Percentiles rank a stretch among this genome's conserved stretches.
phyloP scores from a whole-genome alignment of 2,329 filamentous ascomycete genomes.

The Ophiocordyceps camponoti-rufipedis region DNA sequence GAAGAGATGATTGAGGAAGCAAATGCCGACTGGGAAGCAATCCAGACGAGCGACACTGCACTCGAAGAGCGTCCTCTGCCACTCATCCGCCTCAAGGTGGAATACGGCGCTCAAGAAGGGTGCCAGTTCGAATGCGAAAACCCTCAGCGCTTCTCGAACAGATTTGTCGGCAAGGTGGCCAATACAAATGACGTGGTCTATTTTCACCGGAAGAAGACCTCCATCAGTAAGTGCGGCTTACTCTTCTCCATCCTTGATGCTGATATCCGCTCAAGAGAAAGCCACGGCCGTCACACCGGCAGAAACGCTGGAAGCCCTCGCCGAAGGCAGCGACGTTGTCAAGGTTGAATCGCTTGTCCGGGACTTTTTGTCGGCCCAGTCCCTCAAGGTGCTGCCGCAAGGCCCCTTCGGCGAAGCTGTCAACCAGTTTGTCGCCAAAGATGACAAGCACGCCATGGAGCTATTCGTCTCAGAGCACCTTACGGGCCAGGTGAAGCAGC shows the following conservation, averaged over 20 bases:
- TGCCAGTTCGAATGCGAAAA: slow-evolving; percentile 85
- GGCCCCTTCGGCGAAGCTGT: slow-evolving; percentile 89
- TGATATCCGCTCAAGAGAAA: slow-evolving; percentile 8
- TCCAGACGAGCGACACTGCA: slow-evolving; percentile 49
- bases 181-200: slow-evolving; percentile 89
- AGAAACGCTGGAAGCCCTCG: slow-evolving; percentile 40
- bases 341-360: slow-evolving; percentile 79
- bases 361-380: slow-evolving; percentile 74
- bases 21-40: slow-evolving; percentile 57
- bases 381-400: slow-evolving; percentile 80
- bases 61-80: slow-evolving; percentile 52
- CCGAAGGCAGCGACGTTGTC: slow-evolving; percentile 40
- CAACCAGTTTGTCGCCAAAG: slow-evolving; percentile 81
- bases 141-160: slow-evolving; percentile 85
- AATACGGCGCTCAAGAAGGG: slow-evolving; percentile 71
- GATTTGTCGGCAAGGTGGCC: slow-evolving; percentile 77
- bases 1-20: slow-evolving; percentile 79
- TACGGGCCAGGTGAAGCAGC: slow-evolving; percentile 48
- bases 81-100: slow-evolving; percentile 75
- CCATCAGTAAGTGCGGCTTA: slow-evolving; percentile 9
- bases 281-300: slow-evolving; percentile 33
- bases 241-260: neutral
- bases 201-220: slow-evolving; percentile 78
- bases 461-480: slow-evolving; percentile 58
- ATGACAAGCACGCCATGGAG: slow-evolving; percentile 85